Evolutionary conservation across 192 early-diverging fungal genomes (phyloP).

Genomic region (Oehlia diaphana): DNA sequence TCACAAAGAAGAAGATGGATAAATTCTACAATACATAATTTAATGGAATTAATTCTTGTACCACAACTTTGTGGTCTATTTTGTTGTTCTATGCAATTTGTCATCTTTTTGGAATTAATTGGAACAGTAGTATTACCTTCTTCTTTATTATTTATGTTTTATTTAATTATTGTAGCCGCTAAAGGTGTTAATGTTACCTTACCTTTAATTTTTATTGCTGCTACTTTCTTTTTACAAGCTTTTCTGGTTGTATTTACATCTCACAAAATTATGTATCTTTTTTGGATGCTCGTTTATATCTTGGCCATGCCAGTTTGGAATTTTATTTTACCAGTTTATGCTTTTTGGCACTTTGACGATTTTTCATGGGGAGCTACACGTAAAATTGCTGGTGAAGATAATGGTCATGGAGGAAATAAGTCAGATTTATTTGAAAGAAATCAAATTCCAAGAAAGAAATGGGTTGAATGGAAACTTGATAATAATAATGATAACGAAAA

Average conservation of each 20-base stretch:
- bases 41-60: constrained; percentile 84
- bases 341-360: constrained; percentile 93
- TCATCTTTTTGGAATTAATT: constrained; percentile 70
- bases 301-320: constrained; percentile 93
- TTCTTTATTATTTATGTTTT: constrained; percentile 52
- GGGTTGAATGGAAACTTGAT: constrained; percentile 55
- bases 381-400: constrained; percentile 69
- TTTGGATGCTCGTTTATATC: constrained; percentile 79
- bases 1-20: constrained; percentile 95
- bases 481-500: not conserved
- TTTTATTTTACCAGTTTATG: constrained; percentile 86
- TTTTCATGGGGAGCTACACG: constrained; percentile 86
- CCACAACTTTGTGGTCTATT: constrained; percentile 88
- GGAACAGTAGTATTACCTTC: constrained; percentile 75
- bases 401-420: constrained; percentile 58
- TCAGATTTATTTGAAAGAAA: constrained; percentile 77
- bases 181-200: constrained; percentile 44
- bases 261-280: constrained; percentile 67
- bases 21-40: constrained; percentile 92
- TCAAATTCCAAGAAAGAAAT: constrained; percentile 52
- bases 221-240: constrained; percentile 67
- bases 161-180: constrained; percentile 55
- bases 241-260: constrained; percentile 74
- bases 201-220: constrained; percentile 65
- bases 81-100: constrained; percentile 87